Evolutionary conservation across 2,329 filamentous ascomycete species (phyloP).

Genomic region (Scleromitrula shiraiana): DNA sequence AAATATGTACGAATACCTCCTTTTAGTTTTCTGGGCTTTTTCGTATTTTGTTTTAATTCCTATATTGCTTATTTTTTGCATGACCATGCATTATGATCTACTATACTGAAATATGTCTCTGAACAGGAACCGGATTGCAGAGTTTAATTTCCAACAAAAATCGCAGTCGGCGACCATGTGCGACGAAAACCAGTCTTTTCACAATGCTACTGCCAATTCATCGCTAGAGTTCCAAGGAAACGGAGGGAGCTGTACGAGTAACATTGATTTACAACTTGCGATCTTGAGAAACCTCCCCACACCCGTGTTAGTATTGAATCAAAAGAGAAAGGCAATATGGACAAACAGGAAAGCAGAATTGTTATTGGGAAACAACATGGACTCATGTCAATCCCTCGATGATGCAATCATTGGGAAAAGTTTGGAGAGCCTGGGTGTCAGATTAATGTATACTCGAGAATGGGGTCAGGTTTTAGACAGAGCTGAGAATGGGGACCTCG

Average conservation of each 20-base stretch:
- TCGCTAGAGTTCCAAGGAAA: not conserved
- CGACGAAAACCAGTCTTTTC: not conserved
- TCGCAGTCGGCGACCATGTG: too few relatives aligned
- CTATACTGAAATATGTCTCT: not conserved
- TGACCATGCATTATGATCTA: too few relatives aligned
- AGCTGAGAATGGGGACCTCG: conserved; percentile 1
- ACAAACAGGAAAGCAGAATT: conserved; percentile 14
- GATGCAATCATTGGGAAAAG: conserved; percentile 8
- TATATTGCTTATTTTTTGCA: too few relatives aligned
- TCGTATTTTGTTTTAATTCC: not conserved
- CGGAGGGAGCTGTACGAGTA: too few relatives aligned
- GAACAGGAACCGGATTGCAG: not conserved
- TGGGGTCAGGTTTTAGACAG: conserved; percentile 15
- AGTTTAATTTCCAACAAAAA: too few relatives aligned
- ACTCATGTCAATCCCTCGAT: conserved; percentile 3
- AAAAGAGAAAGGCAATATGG: conserved; percentile 12
- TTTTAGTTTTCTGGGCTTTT: not conserved
- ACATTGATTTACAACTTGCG: conserved; percentile 17
- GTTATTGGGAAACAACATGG: conserved; percentile 8
- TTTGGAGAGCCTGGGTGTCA: conserved; percentile 13
- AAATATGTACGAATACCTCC: not conserved
- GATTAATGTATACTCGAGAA: conserved; percentile 7
- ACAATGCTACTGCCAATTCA: not conserved
- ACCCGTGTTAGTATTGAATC: conserved; percentile 18
- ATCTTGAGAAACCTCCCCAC: conserved; percentile 17